A percentile compares a stretch with the other conserved stretches of the same genome.
Conservation (phyloP, 116 monocot genomes). For the Posidonia oceanica region DNA sequence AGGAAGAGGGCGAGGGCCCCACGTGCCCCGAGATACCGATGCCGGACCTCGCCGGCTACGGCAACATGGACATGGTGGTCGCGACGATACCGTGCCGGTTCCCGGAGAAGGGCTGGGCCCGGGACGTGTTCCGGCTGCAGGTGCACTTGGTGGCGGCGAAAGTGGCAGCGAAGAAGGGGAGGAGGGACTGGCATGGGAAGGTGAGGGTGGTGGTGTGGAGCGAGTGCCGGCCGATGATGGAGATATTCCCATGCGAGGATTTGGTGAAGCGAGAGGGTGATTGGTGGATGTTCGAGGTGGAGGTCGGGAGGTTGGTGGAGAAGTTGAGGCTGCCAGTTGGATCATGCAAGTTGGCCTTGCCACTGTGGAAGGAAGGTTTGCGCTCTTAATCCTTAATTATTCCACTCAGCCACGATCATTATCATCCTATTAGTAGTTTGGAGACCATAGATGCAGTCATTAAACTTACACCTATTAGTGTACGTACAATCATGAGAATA, state of each 20-base stretch:
- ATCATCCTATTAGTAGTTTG: too few species aligned
- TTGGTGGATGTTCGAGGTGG: conserved; percentile 66
- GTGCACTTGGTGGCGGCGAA: conserved; percentile 57
- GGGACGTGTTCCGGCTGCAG: conserved; percentile 61
- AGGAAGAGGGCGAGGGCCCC: conserved; percentile 43
- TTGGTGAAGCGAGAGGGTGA: conserved; percentile 48
- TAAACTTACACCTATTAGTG: too few species aligned
- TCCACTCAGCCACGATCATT: too few species aligned
- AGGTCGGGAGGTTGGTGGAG: conserved; percentile 45
- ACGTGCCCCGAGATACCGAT: conserved; percentile 67
- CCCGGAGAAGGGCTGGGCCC: conserved; percentile 29
- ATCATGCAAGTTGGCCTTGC: conserved; percentile 59
- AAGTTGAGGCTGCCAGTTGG: conserved; percentile 67
- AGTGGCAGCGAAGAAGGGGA: conserved; percentile 34
- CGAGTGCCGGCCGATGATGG: conserved; percentile 70
- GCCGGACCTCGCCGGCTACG: conserved; percentile 40
- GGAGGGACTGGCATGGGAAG: conserved; percentile 25
- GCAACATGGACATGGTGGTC: conserved; percentile 50
- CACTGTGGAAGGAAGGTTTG: conserved; percentile 49
- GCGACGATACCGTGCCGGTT: conserved; percentile 53
- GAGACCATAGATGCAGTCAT: too few species aligned
- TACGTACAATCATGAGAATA: too few species aligned
- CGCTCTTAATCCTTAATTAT: too few species aligned
- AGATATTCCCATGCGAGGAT: conserved; percentile 66
- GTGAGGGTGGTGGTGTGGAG: conserved; percentile 40